Evolutionary conservation across 1,139 yeast genomes (phyloP), one percentile per base, ranked within the genome.

Genomic region (Pichia sp.): DNA sequence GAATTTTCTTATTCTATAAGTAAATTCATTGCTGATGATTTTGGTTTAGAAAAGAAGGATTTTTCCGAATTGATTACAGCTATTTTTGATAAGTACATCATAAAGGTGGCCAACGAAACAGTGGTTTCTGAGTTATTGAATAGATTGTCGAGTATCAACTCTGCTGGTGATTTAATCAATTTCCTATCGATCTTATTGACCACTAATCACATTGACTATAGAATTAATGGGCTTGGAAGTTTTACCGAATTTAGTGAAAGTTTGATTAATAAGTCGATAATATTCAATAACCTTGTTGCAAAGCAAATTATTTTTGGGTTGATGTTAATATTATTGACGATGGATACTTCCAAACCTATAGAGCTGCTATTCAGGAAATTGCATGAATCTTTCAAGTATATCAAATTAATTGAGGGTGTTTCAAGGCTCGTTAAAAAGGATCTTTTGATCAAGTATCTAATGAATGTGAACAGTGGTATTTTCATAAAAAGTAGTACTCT

Each of bases 271-370:
- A 58, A 66, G 3, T 58, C 66, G 3, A 52, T 68, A 6, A 62
- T 63, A 40, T 60, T 61, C 4, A 59, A 65, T 6, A 42, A 69
- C 3, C 44, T 61, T 2, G 48, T 62, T n/a, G 64, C 67, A 47
- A 62, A 60, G 45, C 67, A 65, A 3, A 52, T 71, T 5, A 51
- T 71, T 14, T 60, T 68, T 52, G 71, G 72, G 5, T 49, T 74
- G 6, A 53, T 72, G 24, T 62, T 76, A 24, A 61, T 78, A 38
- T 61, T 77, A 38, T 59, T 76, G 30, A 71, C 77, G 1, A 70
- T 74, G 42, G 78, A 74, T 52, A 64, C 65, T 16, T 70, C 70
- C 48, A 68, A 67, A 1, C 62, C 66, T 29, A 66, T 73, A 30
- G 57, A 68, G 6, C 52, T 49, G 2, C 55, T 72, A 10, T 66